Evolutionary conservation across 192 early-diverging fungal genomes (phyloP).

Genomic region (Coemansia sp.): DNA sequence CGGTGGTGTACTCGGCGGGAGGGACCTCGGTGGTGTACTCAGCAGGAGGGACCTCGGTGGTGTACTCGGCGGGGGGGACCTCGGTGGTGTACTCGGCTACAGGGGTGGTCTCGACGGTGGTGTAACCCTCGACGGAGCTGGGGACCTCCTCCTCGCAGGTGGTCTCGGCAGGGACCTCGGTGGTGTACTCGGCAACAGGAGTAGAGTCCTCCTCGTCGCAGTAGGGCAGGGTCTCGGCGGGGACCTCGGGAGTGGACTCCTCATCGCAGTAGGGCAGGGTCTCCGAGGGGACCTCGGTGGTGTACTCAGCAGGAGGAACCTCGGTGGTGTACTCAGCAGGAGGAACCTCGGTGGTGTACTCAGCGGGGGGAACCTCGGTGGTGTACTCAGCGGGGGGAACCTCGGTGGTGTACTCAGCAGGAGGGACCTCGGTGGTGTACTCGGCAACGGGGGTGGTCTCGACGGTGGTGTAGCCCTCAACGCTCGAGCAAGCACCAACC

Average conservation of each 20-base stretch:
- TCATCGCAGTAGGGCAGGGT: constrained; percentile 5
- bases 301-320: background rate
- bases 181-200: constrained; percentile 4
- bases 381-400: background rate
- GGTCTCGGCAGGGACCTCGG: constrained; percentile 8
- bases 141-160: constrained; percentile 1
- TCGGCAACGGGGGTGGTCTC: constrained; percentile 13
- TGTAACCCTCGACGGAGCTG: constrained; percentile 4
- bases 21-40: constrained; percentile 1
- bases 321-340: background rate
- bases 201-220: constrained; percentile 4
- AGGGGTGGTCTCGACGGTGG: constrained; percentile 6
- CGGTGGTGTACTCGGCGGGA: constrained; percentile 4
- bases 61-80: constrained; percentile 1
- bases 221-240: constrained; percentile 3
- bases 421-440: constrained; percentile 11
- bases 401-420: background rate
- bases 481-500: constrained; percentile 3
- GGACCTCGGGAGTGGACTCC: constrained; percentile 11
- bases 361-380: constrained; percentile 2
- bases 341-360: constrained; percentile 5
- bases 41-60: constrained; percentile 2
- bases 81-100: constrained; percentile 9
- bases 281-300: background rate
- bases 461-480: constrained; percentile 13